Conservation (phyloP, 2,329 filamentous ascomycete genomes). For the Fusarium bactridioides region DNA sequence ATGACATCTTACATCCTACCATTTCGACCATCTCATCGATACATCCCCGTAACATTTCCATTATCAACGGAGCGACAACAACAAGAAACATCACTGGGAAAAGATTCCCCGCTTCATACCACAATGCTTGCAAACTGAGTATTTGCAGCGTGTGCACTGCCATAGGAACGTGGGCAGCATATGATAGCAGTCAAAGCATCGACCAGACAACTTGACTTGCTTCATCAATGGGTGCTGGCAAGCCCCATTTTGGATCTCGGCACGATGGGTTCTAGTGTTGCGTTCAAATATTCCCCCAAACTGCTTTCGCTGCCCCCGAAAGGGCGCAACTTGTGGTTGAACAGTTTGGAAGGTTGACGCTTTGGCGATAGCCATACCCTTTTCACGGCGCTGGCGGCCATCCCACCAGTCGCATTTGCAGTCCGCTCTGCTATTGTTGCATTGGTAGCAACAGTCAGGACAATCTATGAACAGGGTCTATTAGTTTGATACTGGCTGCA, state of each 20-base stretch:
- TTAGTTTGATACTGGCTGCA: not conserved
- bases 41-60: too few relatives aligned
- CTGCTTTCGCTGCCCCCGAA: not conserved
- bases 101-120: not conserved
- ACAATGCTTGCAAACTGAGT: not conserved
- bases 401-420: conserved; percentile 9
- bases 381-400: not conserved
- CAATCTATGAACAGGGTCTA: not conserved
- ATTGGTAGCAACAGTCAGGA: conserved; percentile 11
- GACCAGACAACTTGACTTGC: not conserved
- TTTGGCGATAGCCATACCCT: not conserved
- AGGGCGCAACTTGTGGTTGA: not conserved
- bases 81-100: not conserved
- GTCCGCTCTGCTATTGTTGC: not conserved
- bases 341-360: not conserved
- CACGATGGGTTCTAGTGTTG: too few relatives aligned
- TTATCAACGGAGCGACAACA: not conserved
- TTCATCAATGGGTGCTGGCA: not conserved
- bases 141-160: not conserved
- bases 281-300: not conserved
- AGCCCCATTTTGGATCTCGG: too few relatives aligned
- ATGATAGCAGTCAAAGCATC: not conserved
- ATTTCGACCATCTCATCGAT: not conserved
- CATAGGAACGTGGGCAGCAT: not conserved
- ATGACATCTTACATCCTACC: not conserved